Percentiles rank a stretch among this genome's conserved stretches.
Evolutionary conservation across 1,284 basidiomycete genomes (phyloP).

Genomic region (Cutaneotrichosporon cutaneum): DNA sequence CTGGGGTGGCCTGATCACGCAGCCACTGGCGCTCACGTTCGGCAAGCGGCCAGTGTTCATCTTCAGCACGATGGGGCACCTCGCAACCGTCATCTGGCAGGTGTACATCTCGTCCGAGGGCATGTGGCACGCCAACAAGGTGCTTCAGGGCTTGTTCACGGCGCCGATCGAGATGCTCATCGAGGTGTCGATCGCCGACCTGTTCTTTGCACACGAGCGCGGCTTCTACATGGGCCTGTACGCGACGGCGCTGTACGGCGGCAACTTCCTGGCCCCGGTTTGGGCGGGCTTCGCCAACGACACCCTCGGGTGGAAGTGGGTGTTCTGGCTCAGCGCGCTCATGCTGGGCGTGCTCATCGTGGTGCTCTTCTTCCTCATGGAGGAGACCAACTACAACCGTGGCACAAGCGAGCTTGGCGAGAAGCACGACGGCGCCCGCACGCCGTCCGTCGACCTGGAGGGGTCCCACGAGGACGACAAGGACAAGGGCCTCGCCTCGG

Average conservation of each 20-base stretch:
- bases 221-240: conserved; percentile 31
- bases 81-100: conserved; percentile 27
- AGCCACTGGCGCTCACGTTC: conserved; percentile 29
- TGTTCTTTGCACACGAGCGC: conserved; percentile 30
- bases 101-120: conserved; percentile 19
- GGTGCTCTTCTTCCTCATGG: conserved; percentile 27
- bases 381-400: conserved; percentile 33
- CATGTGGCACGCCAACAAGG: conserved; percentile 29
- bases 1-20: conserved; percentile 30
- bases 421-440: conserved; percentile 6
- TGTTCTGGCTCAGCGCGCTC: conserved; percentile 26
- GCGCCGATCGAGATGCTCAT: conserved; percentile 30
- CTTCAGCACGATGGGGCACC: conserved; percentile 12
- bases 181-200: conserved; percentile 22
- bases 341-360: conserved; percentile 15
- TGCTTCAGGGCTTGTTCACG: conserved; percentile 26
- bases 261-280: conserved; percentile 22
- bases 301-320: conserved; percentile 27
- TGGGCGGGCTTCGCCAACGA: conserved; percentile 28
- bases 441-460: background rate
- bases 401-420: conserved; percentile 23
- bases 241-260: conserved; percentile 19
- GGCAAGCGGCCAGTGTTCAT: conserved; percentile 33
- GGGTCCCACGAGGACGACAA: background rate
- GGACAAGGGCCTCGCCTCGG: background rate